phyloP scores from a whole-genome alignment of 352 stramenopile species.

The Globisporangium iwayamae region DNA sequence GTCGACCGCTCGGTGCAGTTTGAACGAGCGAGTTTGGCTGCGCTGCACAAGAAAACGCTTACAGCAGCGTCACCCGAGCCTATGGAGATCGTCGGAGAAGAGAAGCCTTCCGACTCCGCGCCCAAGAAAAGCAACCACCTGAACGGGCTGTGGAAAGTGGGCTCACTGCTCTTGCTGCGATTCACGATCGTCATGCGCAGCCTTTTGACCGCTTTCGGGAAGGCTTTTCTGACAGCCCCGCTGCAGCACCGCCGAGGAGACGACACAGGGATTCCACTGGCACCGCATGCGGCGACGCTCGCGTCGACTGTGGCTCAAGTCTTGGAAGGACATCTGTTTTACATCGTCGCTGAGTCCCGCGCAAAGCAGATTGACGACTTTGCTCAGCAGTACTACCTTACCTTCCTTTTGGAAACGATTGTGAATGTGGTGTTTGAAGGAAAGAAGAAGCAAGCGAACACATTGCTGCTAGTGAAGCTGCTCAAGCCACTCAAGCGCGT shows the following conservation, averaged over 20 bases:
- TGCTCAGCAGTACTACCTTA: conserved; percentile 71
- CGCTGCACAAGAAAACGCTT: conserved; percentile 39
- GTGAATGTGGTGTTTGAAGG: conserved; percentile 67
- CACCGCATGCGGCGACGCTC: conserved; percentile 53
- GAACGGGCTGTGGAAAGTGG: conserved; percentile 74
- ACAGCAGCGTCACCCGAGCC: conserved; percentile 10
- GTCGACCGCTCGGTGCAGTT: conserved; percentile 70
- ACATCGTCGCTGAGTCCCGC: conserved; percentile 36
- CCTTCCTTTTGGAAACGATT: conserved; percentile 78
- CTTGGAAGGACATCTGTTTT: conserved; percentile 49
- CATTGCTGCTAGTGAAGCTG: conserved; percentile 62
- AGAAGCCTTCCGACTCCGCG: not conserved
- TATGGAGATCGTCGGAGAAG: conserved; percentile 10
- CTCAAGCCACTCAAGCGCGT: conserved; percentile 35
- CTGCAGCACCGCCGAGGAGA: conserved; percentile 67
- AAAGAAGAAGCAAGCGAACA: conserved; percentile 78
- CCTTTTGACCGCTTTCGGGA: conserved; percentile 59
- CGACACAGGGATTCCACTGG: conserved; percentile 48
- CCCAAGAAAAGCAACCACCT: conserved; percentile 4
- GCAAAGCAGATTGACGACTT: conserved; percentile 51
- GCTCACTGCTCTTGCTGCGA: conserved; percentile 70
- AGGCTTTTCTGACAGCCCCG: conserved; percentile 59
- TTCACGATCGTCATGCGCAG: conserved; percentile 72
- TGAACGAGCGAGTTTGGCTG: conserved; percentile 64
- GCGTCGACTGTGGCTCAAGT: conserved; percentile 40